phyloP scores from a whole-genome alignment of 1,284 basidiomycete species.

The Kwoniella shivajii region DNA sequence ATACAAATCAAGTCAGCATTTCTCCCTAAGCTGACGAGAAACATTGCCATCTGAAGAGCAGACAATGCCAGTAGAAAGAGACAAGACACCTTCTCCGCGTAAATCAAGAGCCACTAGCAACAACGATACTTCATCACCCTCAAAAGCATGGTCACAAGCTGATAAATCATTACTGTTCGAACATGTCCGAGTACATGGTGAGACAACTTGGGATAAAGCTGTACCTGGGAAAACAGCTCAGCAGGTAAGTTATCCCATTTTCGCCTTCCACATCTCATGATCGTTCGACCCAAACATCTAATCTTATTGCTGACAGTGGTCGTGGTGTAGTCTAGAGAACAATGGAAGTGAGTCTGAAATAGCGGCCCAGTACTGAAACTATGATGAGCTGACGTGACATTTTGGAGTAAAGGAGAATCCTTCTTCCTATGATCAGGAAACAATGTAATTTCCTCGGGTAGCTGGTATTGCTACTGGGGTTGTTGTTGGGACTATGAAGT shows the following conservation, averaged over 20 bases:
- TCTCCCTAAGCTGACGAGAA: too few relatives aligned
- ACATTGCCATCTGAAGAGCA: too few relatives aligned
- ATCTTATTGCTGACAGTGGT: background rate
- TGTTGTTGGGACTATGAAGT: too few relatives aligned
- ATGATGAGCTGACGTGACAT: conserved; percentile 1
- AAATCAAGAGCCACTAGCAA: background rate
- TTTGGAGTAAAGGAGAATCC: conserved; percentile 10
- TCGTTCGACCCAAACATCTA: background rate
- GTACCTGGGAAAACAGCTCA: conserved; percentile 20
- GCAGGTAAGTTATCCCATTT: conserved; percentile 11
- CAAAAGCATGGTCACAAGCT: conserved; percentile 10
- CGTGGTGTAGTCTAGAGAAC: conserved; percentile 14
- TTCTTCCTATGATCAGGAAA: conserved; percentile 26
- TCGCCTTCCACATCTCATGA: background rate
- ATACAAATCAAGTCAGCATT: too few relatives aligned
- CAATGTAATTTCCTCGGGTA: conserved; percentile 13
- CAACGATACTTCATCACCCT: background rate
- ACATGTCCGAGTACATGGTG: conserved; percentile 12
- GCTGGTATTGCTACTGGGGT: too few relatives aligned
- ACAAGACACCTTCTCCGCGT: background rate
- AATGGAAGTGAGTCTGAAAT: conserved; percentile 18
- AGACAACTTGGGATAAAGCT: conserved; percentile 17
- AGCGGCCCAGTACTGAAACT: too few relatives aligned
- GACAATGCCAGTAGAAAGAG: too few relatives aligned
- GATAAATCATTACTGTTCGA: conserved; percentile 17